Percentiles rank a stretch among this genome's conserved stretches.
Conservation (phyloP, 2,329 filamentous ascomycete species). For the Aspergillus puulaauensis region DNA sequence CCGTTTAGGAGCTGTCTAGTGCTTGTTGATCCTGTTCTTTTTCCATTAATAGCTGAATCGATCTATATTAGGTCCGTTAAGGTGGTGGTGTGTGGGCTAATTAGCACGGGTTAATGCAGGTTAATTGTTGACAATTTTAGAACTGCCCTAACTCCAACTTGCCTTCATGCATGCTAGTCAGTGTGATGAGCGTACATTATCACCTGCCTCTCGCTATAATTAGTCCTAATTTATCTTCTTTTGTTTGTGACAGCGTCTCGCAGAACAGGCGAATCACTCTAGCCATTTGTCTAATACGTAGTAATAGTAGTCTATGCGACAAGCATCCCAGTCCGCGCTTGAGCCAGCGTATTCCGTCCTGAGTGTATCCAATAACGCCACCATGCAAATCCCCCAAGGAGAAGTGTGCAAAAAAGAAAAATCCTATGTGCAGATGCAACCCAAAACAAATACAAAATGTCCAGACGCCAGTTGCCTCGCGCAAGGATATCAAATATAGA, state of each 20-base stretch:
- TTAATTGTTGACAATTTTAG: conserved; percentile 8
- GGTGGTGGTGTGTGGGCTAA: neutral
- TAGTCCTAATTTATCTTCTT: neutral
- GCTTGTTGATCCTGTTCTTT: neutral
- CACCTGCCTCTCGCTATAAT: conserved; percentile 3
- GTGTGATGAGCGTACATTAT: conserved; percentile 1
- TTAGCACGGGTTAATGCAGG: neutral
- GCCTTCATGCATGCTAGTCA: neutral
- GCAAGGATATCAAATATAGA: conserved; percentile 4
- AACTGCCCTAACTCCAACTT: neutral
- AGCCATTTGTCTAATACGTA: conserved; percentile 1
- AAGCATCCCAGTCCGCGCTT: neutral
- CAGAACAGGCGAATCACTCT: neutral
- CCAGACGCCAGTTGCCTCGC: neutral
- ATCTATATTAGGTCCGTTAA: conserved; percentile 3
- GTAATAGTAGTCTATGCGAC: conserved; percentile 1
- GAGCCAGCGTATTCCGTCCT: neutral
- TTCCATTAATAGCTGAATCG: conserved; percentile 1
- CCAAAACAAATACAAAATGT: conserved; percentile 1
- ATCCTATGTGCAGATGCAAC: neutral
- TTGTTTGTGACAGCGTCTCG: neutral
- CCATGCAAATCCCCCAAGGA: neutral
- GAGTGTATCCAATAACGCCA: conserved; percentile 8
- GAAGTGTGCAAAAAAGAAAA: neutral
- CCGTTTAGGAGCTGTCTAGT: neutral